Evolutionary conservation across 2,329 filamentous ascomycete species (phyloP), one percentile per base, ranked within the genome.

Genomic region (Ilyonectria destructans): DNA sequence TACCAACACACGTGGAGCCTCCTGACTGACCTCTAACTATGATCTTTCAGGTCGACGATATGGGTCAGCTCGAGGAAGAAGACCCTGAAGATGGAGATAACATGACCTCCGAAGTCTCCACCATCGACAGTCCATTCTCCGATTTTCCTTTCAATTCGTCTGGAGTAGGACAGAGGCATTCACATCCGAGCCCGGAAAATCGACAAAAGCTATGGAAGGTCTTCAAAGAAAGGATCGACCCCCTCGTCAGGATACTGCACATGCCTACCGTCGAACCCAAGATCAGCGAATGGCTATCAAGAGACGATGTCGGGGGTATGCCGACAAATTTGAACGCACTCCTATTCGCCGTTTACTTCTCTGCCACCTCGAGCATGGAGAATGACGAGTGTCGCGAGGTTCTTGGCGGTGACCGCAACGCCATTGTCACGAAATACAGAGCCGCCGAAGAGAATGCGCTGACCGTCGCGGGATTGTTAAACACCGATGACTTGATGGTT

Each of bases 141-240:
- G 33, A 35, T 5, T 35, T 35, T 35, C 33, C 33, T 35, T 35
- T 35, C 33, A 35, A 35, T 5, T 8, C 33, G 12, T 35, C 33
- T 35, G 33, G 33, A 35, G 33, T 35, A 8, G 33, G 33, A 35
- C 8, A 35, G 33, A 35, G 33, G 8, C 33, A 35, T 35, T 35
- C 33, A 35, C 33, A 35, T 5, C 33, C 33, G 33, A 35, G 33
- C 33, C 33, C 33, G 33, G 33, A 35, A 13, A 35, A 35, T 35
- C 33, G 33, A 35, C 33, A 35, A 13, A 35, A 35, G 33, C 33
- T 35, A 2, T 58, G 55, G 55, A 33, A 8, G 3, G 10, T 58
- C 19, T 58, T 58, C 29, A 48, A 45, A 10, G 55, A 58, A 13
- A 58, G 29, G 5, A 35, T 58, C 13, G 37, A 58, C 19, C 55